phyloP scores from a whole-genome alignment of 305 asterid genomes.

The Fraxinus angustifolia region DNA sequence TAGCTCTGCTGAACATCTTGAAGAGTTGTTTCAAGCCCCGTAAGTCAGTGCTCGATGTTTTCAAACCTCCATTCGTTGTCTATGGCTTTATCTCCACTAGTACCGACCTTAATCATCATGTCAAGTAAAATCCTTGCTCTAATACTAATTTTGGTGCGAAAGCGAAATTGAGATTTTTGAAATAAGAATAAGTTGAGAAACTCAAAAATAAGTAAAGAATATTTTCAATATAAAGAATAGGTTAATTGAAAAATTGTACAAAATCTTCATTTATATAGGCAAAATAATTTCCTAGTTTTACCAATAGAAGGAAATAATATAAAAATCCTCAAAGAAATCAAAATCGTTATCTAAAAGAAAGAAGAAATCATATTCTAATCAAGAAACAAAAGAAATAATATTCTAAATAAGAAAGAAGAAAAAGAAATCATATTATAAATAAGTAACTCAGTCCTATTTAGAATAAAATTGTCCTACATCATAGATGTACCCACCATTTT shows the following conservation, averaged over 20 bases:
- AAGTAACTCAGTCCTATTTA: not conserved
- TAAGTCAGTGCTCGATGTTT: not conserved
- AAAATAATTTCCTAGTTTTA: not conserved
- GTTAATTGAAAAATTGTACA: not conserved
- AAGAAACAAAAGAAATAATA: too few species aligned
- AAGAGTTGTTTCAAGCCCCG: not conserved
- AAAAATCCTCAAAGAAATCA: not conserved
- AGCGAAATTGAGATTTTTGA: not conserved
- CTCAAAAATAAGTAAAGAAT: too few species aligned
- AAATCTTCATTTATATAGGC: not conserved
- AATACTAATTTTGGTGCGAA: not conserved
- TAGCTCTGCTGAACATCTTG: not conserved
- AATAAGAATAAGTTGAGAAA: not conserved
- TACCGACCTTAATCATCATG: not conserved
- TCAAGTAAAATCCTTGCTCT: not conserved
- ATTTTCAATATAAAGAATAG: not conserved
- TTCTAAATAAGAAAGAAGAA: not conserved
- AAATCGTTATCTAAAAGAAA: not conserved
- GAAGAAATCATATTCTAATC: not conserved
- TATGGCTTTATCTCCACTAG: not conserved
- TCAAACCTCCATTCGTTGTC: not conserved
- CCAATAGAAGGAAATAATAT: not conserved
- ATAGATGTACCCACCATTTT: constrained; percentile 56
- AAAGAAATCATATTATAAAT: not conserved
- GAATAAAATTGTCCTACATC: not conserved